Conservation (phyloP, 108 stramenopile species). For the Pseudonitzschia pungens region DNA sequence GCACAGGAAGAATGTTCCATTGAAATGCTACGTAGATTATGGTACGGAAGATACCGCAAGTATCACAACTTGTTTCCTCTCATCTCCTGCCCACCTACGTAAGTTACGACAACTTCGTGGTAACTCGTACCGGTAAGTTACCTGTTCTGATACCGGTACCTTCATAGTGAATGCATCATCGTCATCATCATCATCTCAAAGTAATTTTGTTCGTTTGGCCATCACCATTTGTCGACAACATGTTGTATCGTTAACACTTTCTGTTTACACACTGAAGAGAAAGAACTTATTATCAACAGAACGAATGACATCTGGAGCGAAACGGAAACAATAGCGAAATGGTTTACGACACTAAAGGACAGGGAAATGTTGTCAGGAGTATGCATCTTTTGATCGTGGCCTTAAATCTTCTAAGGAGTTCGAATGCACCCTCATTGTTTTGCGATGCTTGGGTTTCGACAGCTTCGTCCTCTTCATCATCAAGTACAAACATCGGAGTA, state of each 20-base stretch:
- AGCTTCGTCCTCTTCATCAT: neutral
- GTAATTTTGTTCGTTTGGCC: no score
- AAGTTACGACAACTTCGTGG: no score
- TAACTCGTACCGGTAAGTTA: no score
- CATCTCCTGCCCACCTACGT: no score
- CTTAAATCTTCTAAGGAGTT: neutral
- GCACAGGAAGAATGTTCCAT: neutral
- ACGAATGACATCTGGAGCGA: neutral
- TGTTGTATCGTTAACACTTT: no score
- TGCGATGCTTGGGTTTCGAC: conserved; percentile 3
- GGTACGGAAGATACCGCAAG: neutral
- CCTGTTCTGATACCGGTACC: no score
- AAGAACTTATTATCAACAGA: neutral
- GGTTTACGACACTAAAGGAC: neutral
- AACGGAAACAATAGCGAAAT: neutral
- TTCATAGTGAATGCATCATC: no score
- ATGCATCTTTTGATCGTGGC: neutral
- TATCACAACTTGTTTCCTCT: neutral
- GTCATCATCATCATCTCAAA: no score
- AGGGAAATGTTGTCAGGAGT: neutral
- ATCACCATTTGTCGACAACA: no score
- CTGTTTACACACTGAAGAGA: neutral
- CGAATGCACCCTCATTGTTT: neutral
- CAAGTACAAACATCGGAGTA: neutral
- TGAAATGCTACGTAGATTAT: neutral